Evolutionary conservation across 257 asterid species (phyloP).

Genomic region (Solanum pimpinellifolium): DNA sequence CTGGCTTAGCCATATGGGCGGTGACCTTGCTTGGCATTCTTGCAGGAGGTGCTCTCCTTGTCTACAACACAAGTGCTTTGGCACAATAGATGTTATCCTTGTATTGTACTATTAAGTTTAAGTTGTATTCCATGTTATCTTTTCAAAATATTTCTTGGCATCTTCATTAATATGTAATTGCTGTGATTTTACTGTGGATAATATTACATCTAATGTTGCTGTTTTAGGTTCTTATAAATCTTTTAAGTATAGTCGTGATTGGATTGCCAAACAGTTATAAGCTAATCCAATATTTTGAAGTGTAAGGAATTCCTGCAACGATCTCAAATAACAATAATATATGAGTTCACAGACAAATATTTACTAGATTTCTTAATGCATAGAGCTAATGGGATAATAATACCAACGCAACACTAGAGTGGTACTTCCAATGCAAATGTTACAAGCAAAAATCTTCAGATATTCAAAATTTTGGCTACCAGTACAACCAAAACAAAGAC

Average conservation of each 20-base stretch:
- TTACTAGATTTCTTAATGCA: background rate
- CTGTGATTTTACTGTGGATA: background rate
- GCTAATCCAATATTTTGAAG: background rate
- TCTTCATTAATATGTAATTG: background rate
- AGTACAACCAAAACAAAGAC: background rate
- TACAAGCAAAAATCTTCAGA: background rate
- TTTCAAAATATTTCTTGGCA: background rate
- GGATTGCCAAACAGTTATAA: background rate
- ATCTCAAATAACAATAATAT: background rate
- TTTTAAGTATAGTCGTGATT: background rate
- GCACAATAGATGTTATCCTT: conserved; percentile 34
- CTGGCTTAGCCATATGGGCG: conserved; percentile 94
- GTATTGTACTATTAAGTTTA: background rate
- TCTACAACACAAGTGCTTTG: conserved; percentile 95
- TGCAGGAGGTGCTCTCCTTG: conserved; percentile 94
- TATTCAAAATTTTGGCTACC: background rate
- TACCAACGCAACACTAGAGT: background rate
- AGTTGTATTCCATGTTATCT: background rate
- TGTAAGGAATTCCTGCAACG: too few relatives aligned
- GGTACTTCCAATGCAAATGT: background rate
- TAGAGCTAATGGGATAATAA: background rate
- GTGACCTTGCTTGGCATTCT: conserved; percentile 62
- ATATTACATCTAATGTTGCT: background rate
- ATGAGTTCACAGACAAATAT: background rate
- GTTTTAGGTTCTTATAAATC: background rate